phyloP scores from a whole-genome alignment of 176 grass and related monocot species.

The Avena sativa region DNA sequence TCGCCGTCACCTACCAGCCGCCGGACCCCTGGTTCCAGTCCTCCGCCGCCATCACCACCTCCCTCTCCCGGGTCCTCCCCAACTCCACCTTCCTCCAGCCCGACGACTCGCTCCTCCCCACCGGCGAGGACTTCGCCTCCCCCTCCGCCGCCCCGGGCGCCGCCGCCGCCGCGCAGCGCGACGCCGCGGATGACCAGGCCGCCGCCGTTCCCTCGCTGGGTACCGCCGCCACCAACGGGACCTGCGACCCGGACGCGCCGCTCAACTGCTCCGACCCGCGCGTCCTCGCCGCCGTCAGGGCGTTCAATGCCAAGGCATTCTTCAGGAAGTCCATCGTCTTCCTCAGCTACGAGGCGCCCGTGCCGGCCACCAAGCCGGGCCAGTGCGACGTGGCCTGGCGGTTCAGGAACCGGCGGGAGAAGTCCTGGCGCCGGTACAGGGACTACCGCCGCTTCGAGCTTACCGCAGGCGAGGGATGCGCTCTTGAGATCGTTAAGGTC shows the following conservation, averaged over 20 bases:
- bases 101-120: slow-evolving; percentile 91
- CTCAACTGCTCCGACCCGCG: slow-evolving; percentile 84
- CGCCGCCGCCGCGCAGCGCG: slow-evolving; percentile 14
- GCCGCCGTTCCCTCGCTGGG: not conserved
- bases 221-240: not conserved
- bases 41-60: slow-evolving; percentile 81
- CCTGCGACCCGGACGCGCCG: slow-evolving; percentile 62
- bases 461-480: slow-evolving; percentile 58
- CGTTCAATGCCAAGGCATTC: slow-evolving; percentile 78
- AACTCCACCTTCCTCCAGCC: slow-evolving; percentile 74
- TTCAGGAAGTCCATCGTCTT: slow-evolving; percentile 74
- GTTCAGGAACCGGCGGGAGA: slow-evolving; percentile 83
- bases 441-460: slow-evolving; percentile 87
- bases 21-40: slow-evolving; percentile 94
- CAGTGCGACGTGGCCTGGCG: slow-evolving; percentile 89
- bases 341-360: slow-evolving; percentile 79
- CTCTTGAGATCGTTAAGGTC: slow-evolving; percentile 53
- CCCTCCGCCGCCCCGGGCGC: slow-evolving; percentile 30
- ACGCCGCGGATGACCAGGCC: slow-evolving; percentile 19
- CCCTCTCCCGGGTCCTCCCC: slow-evolving; percentile 64
- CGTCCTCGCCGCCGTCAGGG: slow-evolving; percentile 76
- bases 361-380: slow-evolving; percentile 49
- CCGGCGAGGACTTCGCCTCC: slow-evolving; percentile 84
- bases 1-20: slow-evolving; percentile 96
- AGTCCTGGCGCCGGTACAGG: slow-evolving; percentile 88